Percentiles rank a stretch among this genome's conserved stretches.
Evolutionary conservation across 148 eudicot genomes (phyloP).

Genomic region (Beta vulgaris): DNA sequence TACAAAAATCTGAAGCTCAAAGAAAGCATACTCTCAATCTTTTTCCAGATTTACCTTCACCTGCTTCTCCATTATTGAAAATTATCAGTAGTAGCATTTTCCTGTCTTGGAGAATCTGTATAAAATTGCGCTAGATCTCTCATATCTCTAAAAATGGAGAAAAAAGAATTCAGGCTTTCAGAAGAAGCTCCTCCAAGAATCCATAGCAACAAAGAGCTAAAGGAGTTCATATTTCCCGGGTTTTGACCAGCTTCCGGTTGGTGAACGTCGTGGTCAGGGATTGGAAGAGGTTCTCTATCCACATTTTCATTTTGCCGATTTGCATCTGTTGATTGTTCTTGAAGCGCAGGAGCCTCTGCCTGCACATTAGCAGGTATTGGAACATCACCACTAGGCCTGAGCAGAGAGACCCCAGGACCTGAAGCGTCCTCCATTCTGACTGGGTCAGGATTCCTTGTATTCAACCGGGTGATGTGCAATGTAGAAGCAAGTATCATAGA

Average conservation of each 20-base stretch:
- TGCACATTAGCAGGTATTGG: slow-evolving; percentile 37
- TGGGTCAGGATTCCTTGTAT: slow-evolving; percentile 53
- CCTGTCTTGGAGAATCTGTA: slow-evolving; percentile 50
- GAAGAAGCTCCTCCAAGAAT: slow-evolving; percentile 89
- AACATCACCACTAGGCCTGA: slow-evolving; percentile 34
- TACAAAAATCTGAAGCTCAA: too few species aligned
- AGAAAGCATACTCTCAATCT: neutral
- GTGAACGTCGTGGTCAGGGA: slow-evolving; percentile 45
- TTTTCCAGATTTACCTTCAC: neutral
- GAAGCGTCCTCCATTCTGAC: slow-evolving; percentile 33
- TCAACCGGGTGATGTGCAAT: slow-evolving; percentile 83
- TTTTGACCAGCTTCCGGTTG: slow-evolving; percentile 60
- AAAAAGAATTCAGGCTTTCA: slow-evolving; percentile 82
- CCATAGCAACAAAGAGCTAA: slow-evolving; percentile 84
- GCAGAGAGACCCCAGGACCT: slow-evolving; percentile 36
- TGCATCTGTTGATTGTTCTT: slow-evolving; percentile 34
- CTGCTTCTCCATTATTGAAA: slow-evolving; percentile 30
- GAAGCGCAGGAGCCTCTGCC: slow-evolving; percentile 36
- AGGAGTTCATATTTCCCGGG: slow-evolving; percentile 80
- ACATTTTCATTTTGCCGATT: slow-evolving; percentile 32
- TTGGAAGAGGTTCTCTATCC: slow-evolving; percentile 44
- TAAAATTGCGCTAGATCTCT: slow-evolving; percentile 79
- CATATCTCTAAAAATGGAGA: slow-evolving; percentile 83
- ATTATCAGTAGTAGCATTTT: slow-evolving; percentile 36
- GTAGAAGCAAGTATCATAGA: slow-evolving; percentile 93